Conservation (phyloP, 2,329 filamentous ascomycete species). For the Phialophora macrospora region DNA sequence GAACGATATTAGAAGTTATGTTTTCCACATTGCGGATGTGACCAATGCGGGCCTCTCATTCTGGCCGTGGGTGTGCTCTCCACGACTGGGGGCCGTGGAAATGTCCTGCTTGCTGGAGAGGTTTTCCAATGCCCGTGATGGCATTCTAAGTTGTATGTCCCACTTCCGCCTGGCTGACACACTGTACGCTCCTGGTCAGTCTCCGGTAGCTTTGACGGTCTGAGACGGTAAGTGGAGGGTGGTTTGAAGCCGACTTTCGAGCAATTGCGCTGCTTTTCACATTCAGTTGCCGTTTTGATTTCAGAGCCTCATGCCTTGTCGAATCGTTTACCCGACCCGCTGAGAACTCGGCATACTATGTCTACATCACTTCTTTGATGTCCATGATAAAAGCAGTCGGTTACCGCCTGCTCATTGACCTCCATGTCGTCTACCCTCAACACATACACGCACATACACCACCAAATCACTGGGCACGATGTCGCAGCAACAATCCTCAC, state of each 20-base stretch:
- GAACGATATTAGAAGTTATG: background rate
- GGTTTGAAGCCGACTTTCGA: background rate
- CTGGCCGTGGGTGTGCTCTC: background rate
- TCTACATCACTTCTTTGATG: background rate
- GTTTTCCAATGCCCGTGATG: background rate
- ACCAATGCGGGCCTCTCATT: background rate
- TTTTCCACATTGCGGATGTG: background rate
- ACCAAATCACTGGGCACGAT: background rate
- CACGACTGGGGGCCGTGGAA: background rate
- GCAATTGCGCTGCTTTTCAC: slow-evolving; percentile 8
- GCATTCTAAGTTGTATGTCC: background rate
- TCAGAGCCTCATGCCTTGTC: slow-evolving; percentile 3
- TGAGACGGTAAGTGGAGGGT: slow-evolving; percentile 4
- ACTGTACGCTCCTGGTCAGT: background rate
- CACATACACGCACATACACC: background rate
- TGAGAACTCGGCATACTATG: background rate
- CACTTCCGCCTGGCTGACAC: background rate
- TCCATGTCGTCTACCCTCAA: background rate
- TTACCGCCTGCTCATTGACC: background rate
- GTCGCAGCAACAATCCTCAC: slow-evolving; percentile 4
- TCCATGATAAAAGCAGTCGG: background rate
- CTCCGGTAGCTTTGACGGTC: background rate
- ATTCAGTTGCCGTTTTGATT: background rate
- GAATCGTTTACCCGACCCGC: slow-evolving; percentile 18
- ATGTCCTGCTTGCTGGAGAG: background rate